Conservation (phyloP, 1,284 basidiomycete genomes). For the Jaminaea rosea region DNA sequence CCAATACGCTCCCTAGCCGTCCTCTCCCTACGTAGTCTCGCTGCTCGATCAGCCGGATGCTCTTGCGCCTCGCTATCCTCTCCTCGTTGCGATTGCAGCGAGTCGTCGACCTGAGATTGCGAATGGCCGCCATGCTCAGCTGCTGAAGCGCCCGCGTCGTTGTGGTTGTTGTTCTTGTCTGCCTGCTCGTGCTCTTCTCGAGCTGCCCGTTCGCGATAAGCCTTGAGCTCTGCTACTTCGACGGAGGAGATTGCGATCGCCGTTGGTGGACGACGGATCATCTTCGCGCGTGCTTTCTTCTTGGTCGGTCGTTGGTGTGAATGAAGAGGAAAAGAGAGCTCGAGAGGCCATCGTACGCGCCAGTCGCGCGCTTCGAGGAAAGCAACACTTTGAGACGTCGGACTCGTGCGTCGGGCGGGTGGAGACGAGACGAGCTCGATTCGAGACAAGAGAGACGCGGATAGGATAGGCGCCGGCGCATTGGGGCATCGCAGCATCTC, state of each 20-base stretch:
- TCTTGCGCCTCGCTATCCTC: too few relatives aligned
- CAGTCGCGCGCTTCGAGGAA: not conserved
- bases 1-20: not conserved
- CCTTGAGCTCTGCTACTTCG: slow-evolving; percentile 1
- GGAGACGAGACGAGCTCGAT: too few relatives aligned
- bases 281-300: too few relatives aligned
- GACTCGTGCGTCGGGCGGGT: not conserved
- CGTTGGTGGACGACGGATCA: not conserved
- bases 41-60: not conserved
- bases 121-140: too few relatives aligned
- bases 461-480: too few relatives aligned
- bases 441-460: too few relatives aligned
- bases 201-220: not conserved
- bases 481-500: too few relatives aligned
- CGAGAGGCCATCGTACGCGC: not conserved
- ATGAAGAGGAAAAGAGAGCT: not conserved
- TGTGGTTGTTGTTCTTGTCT: not conserved
- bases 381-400: too few relatives aligned
- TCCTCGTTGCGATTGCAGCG: too few relatives aligned
- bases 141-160: not conserved
- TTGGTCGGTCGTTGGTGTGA: not conserved
- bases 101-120: too few relatives aligned
- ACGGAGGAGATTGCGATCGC: not conserved
- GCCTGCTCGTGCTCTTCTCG: not conserved
- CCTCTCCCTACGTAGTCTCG: not conserved